Evolutionary conservation across 106 monocot species (phyloP).

Genomic region (Allium fistulosum): DNA sequence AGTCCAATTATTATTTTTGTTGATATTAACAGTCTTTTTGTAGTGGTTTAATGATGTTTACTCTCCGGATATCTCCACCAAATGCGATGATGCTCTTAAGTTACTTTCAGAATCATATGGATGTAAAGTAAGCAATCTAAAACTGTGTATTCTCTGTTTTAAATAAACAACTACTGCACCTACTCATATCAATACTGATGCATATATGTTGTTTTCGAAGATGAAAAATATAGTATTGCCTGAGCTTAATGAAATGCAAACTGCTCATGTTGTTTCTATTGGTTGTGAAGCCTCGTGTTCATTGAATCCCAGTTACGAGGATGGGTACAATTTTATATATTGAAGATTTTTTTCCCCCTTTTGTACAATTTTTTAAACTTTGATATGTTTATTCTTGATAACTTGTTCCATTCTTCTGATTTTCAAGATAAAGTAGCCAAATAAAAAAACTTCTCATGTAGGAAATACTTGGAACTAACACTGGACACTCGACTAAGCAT

Average conservation of each 20-base stretch:
- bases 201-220: constrained; percentile 29
- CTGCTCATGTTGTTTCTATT: constrained; percentile 86
- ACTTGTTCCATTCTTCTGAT: too few species aligned
- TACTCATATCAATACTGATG: background rate
- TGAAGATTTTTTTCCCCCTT: background rate
- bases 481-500: constrained; percentile 72
- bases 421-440: background rate
- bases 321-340: constrained; percentile 36
- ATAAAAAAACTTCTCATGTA: constrained; percentile 13
- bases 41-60: constrained; percentile 99
- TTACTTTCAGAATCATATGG: constrained; percentile 63
- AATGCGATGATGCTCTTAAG: constrained; percentile 68
- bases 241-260: constrained; percentile 75
- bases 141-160: background rate
- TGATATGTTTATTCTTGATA: too few species aligned
- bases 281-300: constrained; percentile 64
- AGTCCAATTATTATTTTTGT: constrained; percentile 6
- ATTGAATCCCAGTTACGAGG: constrained; percentile 62
- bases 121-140: constrained; percentile 53
- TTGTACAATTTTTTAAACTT: too few species aligned
- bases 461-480: constrained; percentile 51
- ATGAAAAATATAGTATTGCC: constrained; percentile 73
- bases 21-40: constrained; percentile 16
- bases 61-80: constrained; percentile 59
- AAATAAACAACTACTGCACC: background rate